A percentile compares a stretch with the other conserved stretches of the same genome.
phyloP scores from a whole-genome alignment of 129 eudicot species.

The Artemisia argyi region DNA sequence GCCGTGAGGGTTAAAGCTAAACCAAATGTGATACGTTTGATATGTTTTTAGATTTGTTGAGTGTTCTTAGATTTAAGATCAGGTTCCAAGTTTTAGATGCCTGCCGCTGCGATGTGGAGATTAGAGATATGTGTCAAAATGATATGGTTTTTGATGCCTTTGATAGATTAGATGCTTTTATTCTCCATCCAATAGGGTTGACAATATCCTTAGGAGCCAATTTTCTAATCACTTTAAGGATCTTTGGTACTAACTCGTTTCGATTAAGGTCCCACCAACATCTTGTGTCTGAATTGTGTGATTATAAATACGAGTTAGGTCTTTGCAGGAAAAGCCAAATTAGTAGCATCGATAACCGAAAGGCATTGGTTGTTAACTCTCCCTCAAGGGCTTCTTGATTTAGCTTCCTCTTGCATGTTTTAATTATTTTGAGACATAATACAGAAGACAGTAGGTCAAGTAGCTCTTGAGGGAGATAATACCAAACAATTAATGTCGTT shows the following conservation, averaged over 20 bases:
- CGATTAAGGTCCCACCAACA: slow-evolving; percentile 38
- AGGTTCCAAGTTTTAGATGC: slow-evolving; percentile 28
- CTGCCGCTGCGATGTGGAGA: slow-evolving; percentile 32
- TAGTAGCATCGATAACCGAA: slow-evolving; percentile 24
- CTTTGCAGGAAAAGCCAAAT: slow-evolving; percentile 14
- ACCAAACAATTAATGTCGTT: slow-evolving; percentile 27
- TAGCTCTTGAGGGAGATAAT: slow-evolving; percentile 46
- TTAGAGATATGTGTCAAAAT: slow-evolving; percentile 42
- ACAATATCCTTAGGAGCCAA: slow-evolving; percentile 36
- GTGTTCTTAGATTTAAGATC: slow-evolving; percentile 25
- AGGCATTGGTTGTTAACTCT: slow-evolving; percentile 56
- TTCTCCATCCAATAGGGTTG: slow-evolving; percentile 42
- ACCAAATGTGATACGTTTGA: slow-evolving; percentile 2
- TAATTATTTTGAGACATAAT: background rate
- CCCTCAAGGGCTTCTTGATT: slow-evolving; percentile 70
- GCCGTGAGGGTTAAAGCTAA: slow-evolving; percentile 10
- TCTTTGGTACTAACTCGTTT: slow-evolving; percentile 25
- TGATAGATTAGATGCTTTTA: slow-evolving; percentile 41
- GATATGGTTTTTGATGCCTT: slow-evolving; percentile 40
- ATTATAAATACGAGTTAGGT: slow-evolving; percentile 25
- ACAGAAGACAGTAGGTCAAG: slow-evolving; percentile 15
- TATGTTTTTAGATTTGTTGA: slow-evolving; percentile 13
- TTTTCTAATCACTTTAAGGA: slow-evolving; percentile 19
- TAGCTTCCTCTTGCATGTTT: slow-evolving; percentile 6
- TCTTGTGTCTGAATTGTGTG: slow-evolving; percentile 24